phyloP scores from a whole-genome alignment of 1,139 yeast species.

The Zygoascus meyerae region DNA sequence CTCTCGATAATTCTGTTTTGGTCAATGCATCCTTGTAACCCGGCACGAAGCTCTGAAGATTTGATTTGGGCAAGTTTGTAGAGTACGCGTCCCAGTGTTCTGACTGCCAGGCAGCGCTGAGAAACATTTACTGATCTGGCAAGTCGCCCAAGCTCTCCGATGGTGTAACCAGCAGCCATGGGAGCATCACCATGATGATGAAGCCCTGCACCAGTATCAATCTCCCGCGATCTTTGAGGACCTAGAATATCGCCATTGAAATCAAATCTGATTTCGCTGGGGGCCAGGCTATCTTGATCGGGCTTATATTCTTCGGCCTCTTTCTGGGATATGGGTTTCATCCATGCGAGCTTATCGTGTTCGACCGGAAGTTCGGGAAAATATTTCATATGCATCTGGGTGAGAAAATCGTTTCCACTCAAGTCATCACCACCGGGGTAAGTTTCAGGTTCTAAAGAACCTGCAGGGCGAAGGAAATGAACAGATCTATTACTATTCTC shows the following conservation, averaged over 20 bases:
- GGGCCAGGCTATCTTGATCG: slow-evolving; percentile 31
- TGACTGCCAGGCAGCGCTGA: slow-evolving; percentile 81
- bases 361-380: slow-evolving; percentile 87
- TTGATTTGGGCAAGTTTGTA: slow-evolving; percentile 68
- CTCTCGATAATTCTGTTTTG: slow-evolving; percentile 64
- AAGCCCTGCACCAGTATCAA: slow-evolving; percentile 61
- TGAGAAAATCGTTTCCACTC: slow-evolving; percentile 46
- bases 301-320: slow-evolving; percentile 36
- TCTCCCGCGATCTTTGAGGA: slow-evolving; percentile 39
- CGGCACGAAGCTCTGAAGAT: slow-evolving; percentile 48
- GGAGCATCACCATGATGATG: slow-evolving; percentile 93
- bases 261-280: slow-evolving; percentile 69
- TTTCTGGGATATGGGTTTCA: slow-evolving; percentile 51
- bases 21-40: slow-evolving; percentile 71
- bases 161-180: slow-evolving; percentile 85
- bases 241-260: slow-evolving; percentile 75
- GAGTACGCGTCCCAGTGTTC: slow-evolving; percentile 78
- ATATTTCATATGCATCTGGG: slow-evolving; percentile 74
- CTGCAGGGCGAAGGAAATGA: too few species aligned
- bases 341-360: slow-evolving; percentile 82
- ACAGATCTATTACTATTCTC: too few species aligned
- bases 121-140: slow-evolving; percentile 75
- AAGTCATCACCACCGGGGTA: too few species aligned
- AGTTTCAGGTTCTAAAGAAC: too few species aligned
- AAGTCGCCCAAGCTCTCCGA: slow-evolving; percentile 73